Conservation (phyloP, 2,329 filamentous ascomycete species). For the Podosphaera fusca region DNA sequence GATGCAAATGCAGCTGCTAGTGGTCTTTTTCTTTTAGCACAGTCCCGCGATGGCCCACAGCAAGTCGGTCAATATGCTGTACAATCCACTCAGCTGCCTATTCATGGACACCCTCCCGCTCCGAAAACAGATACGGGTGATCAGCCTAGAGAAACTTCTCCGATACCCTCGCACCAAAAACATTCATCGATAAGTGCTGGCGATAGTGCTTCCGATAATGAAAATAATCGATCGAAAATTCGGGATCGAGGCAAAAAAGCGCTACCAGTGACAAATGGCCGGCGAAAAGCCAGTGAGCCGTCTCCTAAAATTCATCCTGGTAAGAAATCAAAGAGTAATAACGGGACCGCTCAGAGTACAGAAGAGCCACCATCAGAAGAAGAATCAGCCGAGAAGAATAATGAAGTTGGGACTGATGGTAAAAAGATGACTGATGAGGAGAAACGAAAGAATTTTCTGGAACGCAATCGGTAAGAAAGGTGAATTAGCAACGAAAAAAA, state of each 20-base stretch:
- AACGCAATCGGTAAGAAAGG: slow-evolving; percentile 61
- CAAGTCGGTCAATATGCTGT: slow-evolving; percentile 14
- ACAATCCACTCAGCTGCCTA: slow-evolving; percentile 12
- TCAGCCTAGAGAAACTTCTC: slow-evolving; percentile 18
- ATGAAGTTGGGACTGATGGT: slow-evolving; percentile 33
- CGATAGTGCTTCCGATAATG: slow-evolving; percentile 39
- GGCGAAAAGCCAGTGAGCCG: slow-evolving; percentile 56
- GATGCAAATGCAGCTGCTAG: slow-evolving; percentile 88
- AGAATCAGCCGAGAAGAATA: slow-evolving; percentile 26
- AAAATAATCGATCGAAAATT: slow-evolving; percentile 44
- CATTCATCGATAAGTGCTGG: slow-evolving; percentile 20
- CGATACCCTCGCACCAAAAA: slow-evolving; percentile 27
- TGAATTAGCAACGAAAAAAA: neutral
- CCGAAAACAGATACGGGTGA: slow-evolving; percentile 6
- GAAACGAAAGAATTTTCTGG: slow-evolving; percentile 93
- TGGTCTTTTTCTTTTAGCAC: slow-evolving; percentile 73
- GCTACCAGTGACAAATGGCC: slow-evolving; percentile 29
- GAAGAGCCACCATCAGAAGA: slow-evolving; percentile 18
- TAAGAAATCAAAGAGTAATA: slow-evolving; percentile 50
- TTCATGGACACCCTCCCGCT: slow-evolving; percentile 13
- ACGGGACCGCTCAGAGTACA: slow-evolving; percentile 16
- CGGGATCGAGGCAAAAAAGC: slow-evolving; percentile 40
- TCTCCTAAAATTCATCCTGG: slow-evolving; percentile 35
- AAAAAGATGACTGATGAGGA: slow-evolving; percentile 97
- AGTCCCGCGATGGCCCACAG: slow-evolving; percentile 33